Evolutionary conservation across 1,284 basidiomycete genomes (phyloP), one percentile per base, ranked within the genome.

Genomic region (Grifola frondosa): DNA sequence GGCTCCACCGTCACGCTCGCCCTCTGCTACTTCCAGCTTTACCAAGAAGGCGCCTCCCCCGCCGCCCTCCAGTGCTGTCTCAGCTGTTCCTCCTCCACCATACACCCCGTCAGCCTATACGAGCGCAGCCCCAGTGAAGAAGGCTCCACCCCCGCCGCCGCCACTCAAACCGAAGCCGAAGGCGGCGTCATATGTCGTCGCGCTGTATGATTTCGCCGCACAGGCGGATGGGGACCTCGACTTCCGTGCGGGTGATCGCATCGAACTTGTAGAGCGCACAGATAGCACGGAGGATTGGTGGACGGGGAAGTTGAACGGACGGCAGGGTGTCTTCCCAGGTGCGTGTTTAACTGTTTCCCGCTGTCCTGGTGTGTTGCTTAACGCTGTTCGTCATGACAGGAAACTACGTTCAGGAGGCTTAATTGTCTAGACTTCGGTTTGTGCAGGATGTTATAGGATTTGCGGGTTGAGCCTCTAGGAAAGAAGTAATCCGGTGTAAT

Each of bases 241-340:
- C 1, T 99, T 99, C 73, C 81, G 73, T 45, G 81, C 82, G 2
- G 97, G 97, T n/a, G 96, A 99, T 65, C 73, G 81, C 52, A 98
- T 99, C 65, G 92, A 97, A 68, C 76, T 99, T 41, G 78, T 97
- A 22, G 87, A 97, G 67, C 80, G 84, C 61, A 89, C 89, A 10
- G 80, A 78, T 3, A 93, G 82, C 55, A 67, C 85, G 17, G 93
- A 98, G 61, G 97, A 99, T 62, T 99, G 96, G 96, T 99, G 96
- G 96, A 98, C 94, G 8, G 97, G 96, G 5, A 77, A 78, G 55
- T 40, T 98, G 50, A 83, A 91, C 54, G 95, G 94, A 2, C 66
- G 68, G 46, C 81, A 93, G 63, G 97, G 97, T 16, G 88, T 97
- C 20, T 99, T 99, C 69, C 96, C 96, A 41, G 96, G 94, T 75